Base-by-base conservation (phyloP, 148 eudicot species). In the Suaeda aralocaspica region DNA sequence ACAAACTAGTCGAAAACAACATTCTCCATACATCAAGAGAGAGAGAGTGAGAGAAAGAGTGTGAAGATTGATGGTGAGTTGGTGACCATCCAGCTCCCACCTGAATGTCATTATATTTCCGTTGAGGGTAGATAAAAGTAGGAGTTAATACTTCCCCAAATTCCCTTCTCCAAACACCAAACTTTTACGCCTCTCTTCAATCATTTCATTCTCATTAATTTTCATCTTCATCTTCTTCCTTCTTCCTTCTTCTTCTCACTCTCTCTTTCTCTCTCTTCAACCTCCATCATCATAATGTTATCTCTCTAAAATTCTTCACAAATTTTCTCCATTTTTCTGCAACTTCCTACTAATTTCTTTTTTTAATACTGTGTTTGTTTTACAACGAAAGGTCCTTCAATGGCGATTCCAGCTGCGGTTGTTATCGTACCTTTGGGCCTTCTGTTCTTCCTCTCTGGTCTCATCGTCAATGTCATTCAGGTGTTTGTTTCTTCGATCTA, bases 401-500 rank as follows among this genome's bases (percentile, higher is more conserved):
- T 89, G 92, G 90, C 86, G 85, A 84, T 89, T 65, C 79, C 89
- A 77, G 92, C 96, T 41, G 90, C 86, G 30, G 71, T 72, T 65
- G 95, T 90, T 53, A 78, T 93, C 64, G 84, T 93, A 3, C 95
- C 96, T 2, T 16, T 93, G 22, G 92, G 92, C 72, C 72, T 93
- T 22, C 78, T 93, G 34, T 93, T 93, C 80, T 84, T 93, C 72
- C 57, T 84, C 52, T 90, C 96, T 2, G 98, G 98, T 24, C 84
- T 93, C 72, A 69, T 86, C 68, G 87, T 90, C 66, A 93, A 90
- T 79, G 68, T 80, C 68, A 70, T 87, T 77, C 98, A 88, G 89
- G 98, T 93, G n/a, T 31, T 42, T 2, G 12, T 13, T 65, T 14
- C 28, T 56, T 51, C 49, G 48, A 48, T 57, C 28, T 24, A 13